phyloP scores from a whole-genome alignment of 2,329 filamentous ascomycete species.

The Penicillium sp. region DNA sequence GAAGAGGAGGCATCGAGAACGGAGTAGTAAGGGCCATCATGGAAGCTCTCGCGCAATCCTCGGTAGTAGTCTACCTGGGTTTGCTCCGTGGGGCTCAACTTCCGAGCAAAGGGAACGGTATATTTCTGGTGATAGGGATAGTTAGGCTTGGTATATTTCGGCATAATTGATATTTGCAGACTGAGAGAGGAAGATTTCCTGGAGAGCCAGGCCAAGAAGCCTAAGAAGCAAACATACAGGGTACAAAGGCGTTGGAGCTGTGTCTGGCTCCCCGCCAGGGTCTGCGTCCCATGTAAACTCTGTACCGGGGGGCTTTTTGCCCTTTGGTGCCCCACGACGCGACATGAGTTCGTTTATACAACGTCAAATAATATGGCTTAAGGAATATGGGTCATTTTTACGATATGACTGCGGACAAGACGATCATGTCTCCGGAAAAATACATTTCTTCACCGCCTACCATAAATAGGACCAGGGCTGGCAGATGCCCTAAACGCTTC shows the following conservation, averaged over 20 bases:
- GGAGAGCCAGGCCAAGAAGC: slow-evolving; percentile 11
- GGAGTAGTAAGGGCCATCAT: slow-evolving; percentile 61
- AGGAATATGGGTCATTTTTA: not conserved
- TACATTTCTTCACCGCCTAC: slow-evolving; percentile 23
- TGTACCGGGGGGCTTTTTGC: slow-evolving; percentile 41
- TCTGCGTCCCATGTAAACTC: slow-evolving; percentile 45
- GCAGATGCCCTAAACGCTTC: slow-evolving; percentile 6
- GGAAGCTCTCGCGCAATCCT: slow-evolving; percentile 54
- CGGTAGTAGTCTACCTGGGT: slow-evolving; percentile 52
- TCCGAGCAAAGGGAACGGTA: slow-evolving; percentile 33
- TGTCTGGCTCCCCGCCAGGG: slow-evolving; percentile 42
- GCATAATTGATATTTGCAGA: not conserved
- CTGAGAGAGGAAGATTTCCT: not conserved
- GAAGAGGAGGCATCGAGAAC: slow-evolving; percentile 46
- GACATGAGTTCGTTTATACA: slow-evolving; percentile 32
- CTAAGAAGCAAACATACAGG: slow-evolving; percentile 40
- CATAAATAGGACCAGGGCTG: slow-evolving; percentile 12
- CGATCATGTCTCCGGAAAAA: slow-evolving; percentile 16
- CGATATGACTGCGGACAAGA: not conserved
- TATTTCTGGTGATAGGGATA: slow-evolving; percentile 35
- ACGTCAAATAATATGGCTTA: not conserved
- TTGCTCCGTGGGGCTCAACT: slow-evolving; percentile 45
- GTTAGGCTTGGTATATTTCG: not conserved
- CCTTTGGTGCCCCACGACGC: slow-evolving; percentile 40
- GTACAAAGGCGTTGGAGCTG: slow-evolving; percentile 48